Evolutionary conservation across 1,284 basidiomycete genomes (phyloP).

Genomic region (Moniliella sp.): DNA sequence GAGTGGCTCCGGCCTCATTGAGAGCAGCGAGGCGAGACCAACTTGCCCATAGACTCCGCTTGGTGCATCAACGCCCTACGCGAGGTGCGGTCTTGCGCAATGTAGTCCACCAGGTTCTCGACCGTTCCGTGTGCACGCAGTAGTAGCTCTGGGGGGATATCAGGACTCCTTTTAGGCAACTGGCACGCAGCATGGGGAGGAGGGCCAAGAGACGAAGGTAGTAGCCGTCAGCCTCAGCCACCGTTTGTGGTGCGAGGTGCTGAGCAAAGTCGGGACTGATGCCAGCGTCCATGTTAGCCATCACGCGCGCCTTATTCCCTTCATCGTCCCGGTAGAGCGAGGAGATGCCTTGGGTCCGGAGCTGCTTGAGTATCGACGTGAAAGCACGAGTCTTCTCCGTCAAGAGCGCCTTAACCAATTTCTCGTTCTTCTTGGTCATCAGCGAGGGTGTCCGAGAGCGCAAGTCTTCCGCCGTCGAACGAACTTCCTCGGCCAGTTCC

Average conservation of each 20-base stretch:
- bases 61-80: not conserved
- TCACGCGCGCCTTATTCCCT: not conserved
- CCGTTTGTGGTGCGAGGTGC: constrained; percentile 34
- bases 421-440: constrained; percentile 38
- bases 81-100: not conserved
- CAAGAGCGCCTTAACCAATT: constrained; percentile 54
- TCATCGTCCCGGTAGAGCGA: constrained; percentile 2
- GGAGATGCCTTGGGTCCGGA: constrained; percentile 55
- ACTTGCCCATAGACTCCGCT: too few relatives aligned
- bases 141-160: not conserved
- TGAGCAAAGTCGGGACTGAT: not conserved
- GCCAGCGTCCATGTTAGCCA: not conserved
- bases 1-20: too few relatives aligned
- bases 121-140: not conserved
- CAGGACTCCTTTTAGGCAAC: not conserved
- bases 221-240: constrained; percentile 43
- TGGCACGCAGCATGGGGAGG: constrained; percentile 48
- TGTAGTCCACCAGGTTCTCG: not conserved
- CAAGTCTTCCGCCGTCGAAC: constrained; percentile 47
- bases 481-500: constrained; percentile 52
- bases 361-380: constrained; percentile 69
- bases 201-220: constrained; percentile 49
- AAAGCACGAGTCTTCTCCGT: constrained; percentile 69
- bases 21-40: too few relatives aligned
- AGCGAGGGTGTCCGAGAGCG: constrained; percentile 20